Evolutionary conservation across 2,329 filamentous ascomycete genomes (phyloP).

Genomic region (Botrytis aclada): DNA sequence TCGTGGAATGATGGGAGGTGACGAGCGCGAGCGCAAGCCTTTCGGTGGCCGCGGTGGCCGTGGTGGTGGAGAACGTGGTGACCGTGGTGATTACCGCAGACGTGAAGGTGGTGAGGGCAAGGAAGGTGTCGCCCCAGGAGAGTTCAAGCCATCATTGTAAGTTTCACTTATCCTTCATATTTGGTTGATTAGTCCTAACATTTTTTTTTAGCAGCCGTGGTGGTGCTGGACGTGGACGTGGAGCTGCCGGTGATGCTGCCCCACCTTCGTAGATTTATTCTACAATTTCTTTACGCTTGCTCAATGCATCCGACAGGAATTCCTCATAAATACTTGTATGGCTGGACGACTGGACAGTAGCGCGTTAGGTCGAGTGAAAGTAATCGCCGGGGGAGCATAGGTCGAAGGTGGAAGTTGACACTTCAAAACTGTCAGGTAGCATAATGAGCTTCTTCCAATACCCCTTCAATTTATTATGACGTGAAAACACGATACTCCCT

Average conservation of each 20-base stretch:
- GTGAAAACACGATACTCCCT: slow-evolving; percentile 15
- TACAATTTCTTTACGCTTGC: slow-evolving; percentile 36
- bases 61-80: slow-evolving; percentile 61
- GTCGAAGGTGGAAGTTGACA: slow-evolving; percentile 46
- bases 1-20: slow-evolving; percentile 93
- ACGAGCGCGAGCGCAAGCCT: slow-evolving; percentile 76
- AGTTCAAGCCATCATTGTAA: slow-evolving; percentile 89
- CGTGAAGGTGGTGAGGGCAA: slow-evolving; percentile 72
- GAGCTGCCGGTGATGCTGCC: slow-evolving; percentile 55
- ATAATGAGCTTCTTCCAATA: slow-evolving; percentile 39
- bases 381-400: slow-evolving; percentile 47
- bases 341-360: slow-evolving; percentile 45
- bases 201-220: slow-evolving; percentile 62
- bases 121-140: slow-evolving; percentile 88
- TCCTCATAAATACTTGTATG: slow-evolving; percentile 36
- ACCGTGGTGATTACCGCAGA: slow-evolving; percentile 87
- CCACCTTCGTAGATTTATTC: slow-evolving; percentile 42
- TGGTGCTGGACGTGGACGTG: slow-evolving; percentile 86
- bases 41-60: slow-evolving; percentile 71
- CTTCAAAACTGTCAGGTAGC: slow-evolving; percentile 42
- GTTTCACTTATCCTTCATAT: slow-evolving; percentile 36
- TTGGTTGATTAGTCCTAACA: slow-evolving; percentile 33
- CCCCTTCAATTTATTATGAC: slow-evolving; percentile 23
- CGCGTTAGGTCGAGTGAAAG: slow-evolving; percentile 49
- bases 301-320: slow-evolving; percentile 39